Conservation (phyloP, 2,329 filamentous ascomycete genomes). For the Incumbomyces lentus region DNA sequence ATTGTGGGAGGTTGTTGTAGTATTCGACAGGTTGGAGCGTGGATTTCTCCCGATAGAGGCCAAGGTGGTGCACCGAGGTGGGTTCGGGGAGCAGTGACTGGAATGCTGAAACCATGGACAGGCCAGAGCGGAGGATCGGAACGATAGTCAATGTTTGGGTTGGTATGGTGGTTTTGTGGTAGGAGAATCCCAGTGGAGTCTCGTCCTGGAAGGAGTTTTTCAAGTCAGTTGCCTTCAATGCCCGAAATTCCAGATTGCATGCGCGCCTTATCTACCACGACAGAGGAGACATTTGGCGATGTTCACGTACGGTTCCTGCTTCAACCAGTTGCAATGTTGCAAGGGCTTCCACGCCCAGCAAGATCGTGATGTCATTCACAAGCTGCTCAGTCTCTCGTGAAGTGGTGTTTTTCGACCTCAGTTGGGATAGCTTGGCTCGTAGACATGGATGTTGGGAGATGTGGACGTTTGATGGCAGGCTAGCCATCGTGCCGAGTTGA, state of each 20-base stretch:
- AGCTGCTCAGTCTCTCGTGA: constrained; percentile 69
- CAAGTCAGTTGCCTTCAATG: neutral
- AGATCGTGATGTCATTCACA: constrained; percentile 74
- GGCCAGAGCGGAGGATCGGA: constrained; percentile 82
- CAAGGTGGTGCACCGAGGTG: constrained; percentile 83
- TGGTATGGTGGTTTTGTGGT: constrained; percentile 53
- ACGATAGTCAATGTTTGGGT: constrained; percentile 67
- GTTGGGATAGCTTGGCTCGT: constrained; percentile 76
- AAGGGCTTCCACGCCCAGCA: constrained; percentile 74
- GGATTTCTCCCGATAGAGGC: constrained; percentile 81
- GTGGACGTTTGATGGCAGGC: constrained; percentile 51
- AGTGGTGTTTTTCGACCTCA: constrained; percentile 61
- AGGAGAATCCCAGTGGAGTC: constrained; percentile 69
- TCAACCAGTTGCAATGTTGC: constrained; percentile 46
- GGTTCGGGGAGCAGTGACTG: constrained; percentile 70
- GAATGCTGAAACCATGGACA: constrained; percentile 86
- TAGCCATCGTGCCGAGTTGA: neutral
- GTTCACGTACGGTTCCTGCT: constrained; percentile 52
- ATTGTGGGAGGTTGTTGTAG: constrained; percentile 81
- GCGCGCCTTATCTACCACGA: neutral
- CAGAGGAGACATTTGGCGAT: neutral
- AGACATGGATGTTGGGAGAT: constrained; percentile 80
- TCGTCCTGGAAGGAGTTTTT: constrained; percentile 45
- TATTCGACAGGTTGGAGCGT: constrained; percentile 88
- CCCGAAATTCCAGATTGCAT: constrained; percentile 5